Evolutionary conservation across 306 rosid genomes (phyloP), one percentile per base, ranked within the genome.

Genomic region (Macrotyloma uniflorum): DNA sequence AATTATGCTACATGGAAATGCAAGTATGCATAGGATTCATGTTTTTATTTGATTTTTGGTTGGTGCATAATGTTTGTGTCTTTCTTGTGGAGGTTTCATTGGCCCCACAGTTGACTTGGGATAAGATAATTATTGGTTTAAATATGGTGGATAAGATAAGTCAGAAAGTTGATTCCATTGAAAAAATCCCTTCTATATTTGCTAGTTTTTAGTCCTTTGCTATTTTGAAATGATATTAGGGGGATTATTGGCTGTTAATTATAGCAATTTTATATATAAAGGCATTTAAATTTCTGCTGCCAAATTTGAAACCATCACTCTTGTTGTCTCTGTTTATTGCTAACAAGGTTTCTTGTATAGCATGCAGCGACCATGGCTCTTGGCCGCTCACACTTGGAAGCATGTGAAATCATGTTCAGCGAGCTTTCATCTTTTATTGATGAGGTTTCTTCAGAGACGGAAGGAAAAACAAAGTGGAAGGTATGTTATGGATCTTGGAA

Each of bases 331-430:
- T 80, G 43, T 71, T 35, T 77, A 53, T 70, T 42, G 68, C 80
- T 84, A 61, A 86, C 42, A 67, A 57, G 51, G 33, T 75, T 85
- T 68, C 80, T 80, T 70, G 63, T 86, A 72, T 84, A 96, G 99
- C 86, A 90, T 91, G 99, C 97, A 79, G 99, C 98, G 75, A 93
- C 97, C 72, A 93, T 91, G 99, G 97, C 96, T 80, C 98, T 96
- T 82, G 99, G 99, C 80, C 96, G 88, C 86, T 93, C 99, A 5
- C 99, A 96, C 86, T 78, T 96, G 75, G 96, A 96, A 79, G 94
- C 94, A 24, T 89, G 98, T 68, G 99, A 96, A 89, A 86, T 77
- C 79, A 93, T 96, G 98, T 96, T 96, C 81, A 66, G 92, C 4
- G 99, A 96, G 89, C 98, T 96, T 82, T 85, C 94, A 45, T 70